Evolutionary conservation across 202 grass and related monocot species (phyloP), one percentile per base, ranked within the genome.

Genomic region (Hordeum pubiflorum): DNA sequence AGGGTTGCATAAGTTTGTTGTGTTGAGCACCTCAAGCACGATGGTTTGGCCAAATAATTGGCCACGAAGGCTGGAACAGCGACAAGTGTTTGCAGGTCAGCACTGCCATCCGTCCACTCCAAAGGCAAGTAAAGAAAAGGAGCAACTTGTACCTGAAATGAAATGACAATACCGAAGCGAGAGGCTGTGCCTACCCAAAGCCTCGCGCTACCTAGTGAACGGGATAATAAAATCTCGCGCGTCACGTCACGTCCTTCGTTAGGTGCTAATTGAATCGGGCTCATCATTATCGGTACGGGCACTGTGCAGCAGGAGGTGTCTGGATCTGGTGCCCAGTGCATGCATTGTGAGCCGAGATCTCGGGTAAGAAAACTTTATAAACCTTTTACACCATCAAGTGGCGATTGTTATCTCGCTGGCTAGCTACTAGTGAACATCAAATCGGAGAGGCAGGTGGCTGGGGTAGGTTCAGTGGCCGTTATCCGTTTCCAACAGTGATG

Each of bases 161-260:
- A 43, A 43, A 43, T 13, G 41, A 14, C 31, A 32, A 32, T 43
- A 43, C 1, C 12, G 41, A 12, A 59, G 12, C 58, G 24, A 60
- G 4, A 6, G 58, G 58, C 70, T 76, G 62, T 69, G 9, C 4
- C 38, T 40, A 69, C 52, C 71, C 62, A 70, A 76, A 52, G 38
- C 50, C 38, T 4, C 15, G 44, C 44, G 44, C 61, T 58, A 70
- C 37, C 32, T 59, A 59, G 39, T 85, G 72, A 79, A 74, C 12
- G 23, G 11, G 58, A 80, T 8, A 26, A 58, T 36, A 52, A 80
- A 79, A 44, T 13, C 46, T 50, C 46, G 13, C 9, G 20, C 32
- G 32, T 41, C 57, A 12, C 41, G 55, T 78, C 65, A 36, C 40
- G 73, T 78, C 65, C 74, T 78, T 82, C 78, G 79, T 77, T 82